Base-by-base conservation (phyloP, 1,139 yeast species). In the Blastobotrys elegans region DNA sequence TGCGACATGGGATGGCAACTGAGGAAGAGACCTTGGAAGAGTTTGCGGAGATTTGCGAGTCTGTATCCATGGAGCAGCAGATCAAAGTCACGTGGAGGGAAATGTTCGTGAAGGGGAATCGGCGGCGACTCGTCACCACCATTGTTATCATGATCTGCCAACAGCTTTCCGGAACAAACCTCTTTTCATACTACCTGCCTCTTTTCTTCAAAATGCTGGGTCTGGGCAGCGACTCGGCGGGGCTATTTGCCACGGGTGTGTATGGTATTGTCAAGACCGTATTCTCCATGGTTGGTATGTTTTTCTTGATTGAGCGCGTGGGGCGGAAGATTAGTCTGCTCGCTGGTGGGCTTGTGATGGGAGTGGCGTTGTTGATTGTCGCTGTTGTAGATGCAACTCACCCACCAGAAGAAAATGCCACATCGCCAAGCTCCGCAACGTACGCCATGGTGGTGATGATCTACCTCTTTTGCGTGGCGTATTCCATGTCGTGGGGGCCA, bases 401-500 rank as follows among this genome's bases (percentile, higher is more conserved):
- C 27, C 38, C 47, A 14, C 37, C 46, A 17, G 44, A 53, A 18
- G 46, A 44, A 26, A 46, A 41, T 5, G 49, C 52, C n/a, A 33
- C n/a, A 33, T 17, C 22, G 18, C 37, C 37, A 11, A 33, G 37
- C 17, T 17, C 37, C 14, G 45, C 45, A 7, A 31, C 24, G 4
- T 22, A 14, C 18, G 74, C 76, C 44, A 73, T 81, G 67, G 70
- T 84, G 55, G 81, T 84, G 16, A 82, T 84, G 66, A 74, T 80
- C 36, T 84, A 89, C 74, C 67, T 79, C 38, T 84, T 82, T 61
- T 83, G 83, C 62, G 79, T 84, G 26, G 80, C 77, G 63, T 84
- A 83, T 62, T 90, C 90, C 24, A 71, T 86, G 47, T 74, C 89
- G 29, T 84, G 92, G 90, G 94, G 92, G 61, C 90, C 90, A 40